Evolutionary conservation across 768 basidiomycete species (phyloP), one percentile per base, ranked within the genome.

Genomic region (Lentinula boryana): DNA sequence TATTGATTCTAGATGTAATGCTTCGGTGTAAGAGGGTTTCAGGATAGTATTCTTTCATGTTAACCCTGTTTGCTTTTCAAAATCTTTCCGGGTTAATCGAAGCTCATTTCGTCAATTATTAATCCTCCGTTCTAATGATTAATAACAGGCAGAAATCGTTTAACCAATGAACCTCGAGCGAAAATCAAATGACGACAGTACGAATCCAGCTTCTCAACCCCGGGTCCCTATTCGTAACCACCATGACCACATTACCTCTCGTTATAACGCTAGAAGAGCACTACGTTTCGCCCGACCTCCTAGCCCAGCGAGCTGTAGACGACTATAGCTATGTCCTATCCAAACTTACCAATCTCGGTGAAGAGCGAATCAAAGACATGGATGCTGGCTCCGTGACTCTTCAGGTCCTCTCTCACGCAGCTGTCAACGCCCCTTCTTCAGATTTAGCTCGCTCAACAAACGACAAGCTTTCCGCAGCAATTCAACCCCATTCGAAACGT

Each of bases 381-480:
- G 55, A 56, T 44, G 55, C 55, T 31, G 55, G 55, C 13, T 36
- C 40, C 9, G 38, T 56, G 10, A 56, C 38, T n/a, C 55, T 56
- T 16, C 55, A 56, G 27, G 27, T 56, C 40, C 36, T 56, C 21
- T 56, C 55, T 5, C 55, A 56, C 23, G 55, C 31, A 40, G 55
- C 55, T n/a, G 23, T 43, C 23, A 18, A 43, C 5, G 40, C 40
- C 23, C 55, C 27, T 31, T 43, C 55, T 13, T 40, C 55, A 12
- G 40, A 56, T 8, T n/a, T 56, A 15, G 55, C 55, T 43, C 55
- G 55, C 8, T 23, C 21, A 12, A 40, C 40, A 9, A 56, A 56
- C 38, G 55, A 56, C 55, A 40, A 56, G 55, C 55, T 56, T 16
- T n/a, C 43, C n/a, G 40, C 55, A 23, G 55, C 55, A 15, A 23